Base-by-base conservation (phyloP, 108 stramenopile species). In the Cyclotella atomus region DNA sequence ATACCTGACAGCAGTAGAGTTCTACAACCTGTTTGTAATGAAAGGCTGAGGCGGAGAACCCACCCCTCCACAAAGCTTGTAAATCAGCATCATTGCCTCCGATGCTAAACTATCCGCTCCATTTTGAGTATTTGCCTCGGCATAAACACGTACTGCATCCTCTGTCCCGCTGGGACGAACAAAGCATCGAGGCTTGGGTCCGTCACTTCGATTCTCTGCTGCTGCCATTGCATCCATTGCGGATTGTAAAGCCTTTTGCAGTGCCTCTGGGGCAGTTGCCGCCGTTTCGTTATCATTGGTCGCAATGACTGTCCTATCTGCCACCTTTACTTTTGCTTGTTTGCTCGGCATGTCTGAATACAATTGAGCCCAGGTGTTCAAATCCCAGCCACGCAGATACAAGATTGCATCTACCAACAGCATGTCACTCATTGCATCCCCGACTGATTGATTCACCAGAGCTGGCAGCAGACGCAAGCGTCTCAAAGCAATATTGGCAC, bases 161-260 rank as follows among this genome's bases (percentile, higher is more conserved):
- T 99, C 99, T 29, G 99, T 99, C 24, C 98, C 98, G 71, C 94
- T 96, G 12, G 98, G 97, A 35, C 99, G 89, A n/a, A 98, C 95
- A 76, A 99, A 99, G 61, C 84, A 87, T 23, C 99, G 86, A 84
- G 59, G 73, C 60, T 60, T 81, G n/a, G 80, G 80, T 12, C 75
- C 75, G 62, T 44, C 54, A n/a, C 43, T 52, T 24, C 38, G 20
- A 64, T 62, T 44, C 41, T 68, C 50, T 64, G 54, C 52, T 17
- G 45, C 25, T 21, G 88, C 79, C 70, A 77, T 55, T 55, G 30
- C 46, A 44, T 75, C 76, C 82, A 95, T 95, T 10, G 78, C 72
- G 25, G 68, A 59, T 70, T 97, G 91, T 57, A 99, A 81, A 16
- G 77, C 87, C 14, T 46, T 83, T 85, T 99, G 99, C 16, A 99